Conservation (phyloP, 306 rosid species). For the Gillenia trifoliata region DNA sequence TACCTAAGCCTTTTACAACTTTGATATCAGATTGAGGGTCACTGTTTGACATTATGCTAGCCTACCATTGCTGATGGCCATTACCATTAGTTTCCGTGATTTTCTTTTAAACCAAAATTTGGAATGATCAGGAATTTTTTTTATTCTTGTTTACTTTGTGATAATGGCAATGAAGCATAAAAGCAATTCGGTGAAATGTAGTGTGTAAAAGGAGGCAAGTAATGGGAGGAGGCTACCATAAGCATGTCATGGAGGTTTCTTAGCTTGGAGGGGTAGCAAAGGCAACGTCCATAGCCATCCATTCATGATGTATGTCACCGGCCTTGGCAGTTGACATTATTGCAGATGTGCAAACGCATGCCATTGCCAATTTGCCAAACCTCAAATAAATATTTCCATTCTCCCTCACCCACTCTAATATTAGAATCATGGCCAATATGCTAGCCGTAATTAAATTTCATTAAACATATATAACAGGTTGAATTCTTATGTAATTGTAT, state of each 20-base stretch:
- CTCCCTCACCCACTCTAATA: not conserved
- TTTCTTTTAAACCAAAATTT: too few species aligned
- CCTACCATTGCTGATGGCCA: too few species aligned
- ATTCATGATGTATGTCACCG: slow-evolving; percentile 9
- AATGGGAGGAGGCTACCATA: slow-evolving; percentile 3
- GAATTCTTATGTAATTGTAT: too few species aligned
- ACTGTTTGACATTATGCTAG: too few species aligned
- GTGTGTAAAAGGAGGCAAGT: slow-evolving; percentile 5
- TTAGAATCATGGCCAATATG: not conserved
- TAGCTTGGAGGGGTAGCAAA: slow-evolving; percentile 67
- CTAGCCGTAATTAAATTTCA: too few species aligned
- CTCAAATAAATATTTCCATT: not conserved
- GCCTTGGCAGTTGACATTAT: not conserved
- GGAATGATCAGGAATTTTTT: too few species aligned
- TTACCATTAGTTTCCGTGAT: too few species aligned
- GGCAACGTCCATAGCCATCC: not conserved
- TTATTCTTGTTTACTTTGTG: too few species aligned
- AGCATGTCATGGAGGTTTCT: slow-evolving; percentile 36
- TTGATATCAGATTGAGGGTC: too few species aligned
- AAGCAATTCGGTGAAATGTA: not conserved
- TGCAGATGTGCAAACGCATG: not conserved
- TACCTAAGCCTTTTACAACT: too few species aligned
- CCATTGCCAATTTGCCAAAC: not conserved
- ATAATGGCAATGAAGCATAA: not conserved
- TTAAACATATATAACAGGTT: too few species aligned